Evolutionary conservation across 306 rosid species (phyloP).

Genomic region (Malus sieversii): DNA sequence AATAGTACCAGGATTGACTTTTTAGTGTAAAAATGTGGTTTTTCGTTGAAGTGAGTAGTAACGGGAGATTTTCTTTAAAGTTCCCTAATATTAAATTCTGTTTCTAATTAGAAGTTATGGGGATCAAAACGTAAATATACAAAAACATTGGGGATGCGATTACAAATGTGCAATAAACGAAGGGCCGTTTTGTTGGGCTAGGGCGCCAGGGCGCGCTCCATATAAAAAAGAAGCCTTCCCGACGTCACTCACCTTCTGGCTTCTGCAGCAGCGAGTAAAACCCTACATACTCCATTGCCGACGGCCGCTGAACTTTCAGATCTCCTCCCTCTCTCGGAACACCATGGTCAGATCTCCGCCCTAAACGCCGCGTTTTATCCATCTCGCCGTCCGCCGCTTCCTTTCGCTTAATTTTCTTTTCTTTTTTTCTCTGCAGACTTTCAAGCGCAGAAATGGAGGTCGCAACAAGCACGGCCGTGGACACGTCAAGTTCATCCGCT

Average conservation of each 20-base stretch:
- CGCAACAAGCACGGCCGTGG: slow-evolving; percentile 92
- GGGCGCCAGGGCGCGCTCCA: neutral
- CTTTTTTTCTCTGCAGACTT: slow-evolving; percentile 38
- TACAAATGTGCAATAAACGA: neutral
- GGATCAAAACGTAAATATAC: neutral
- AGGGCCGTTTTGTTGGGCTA: neutral
- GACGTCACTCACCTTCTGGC: neutral
- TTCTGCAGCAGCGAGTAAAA: neutral
- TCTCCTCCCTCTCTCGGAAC: neutral
- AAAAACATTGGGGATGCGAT: neutral
- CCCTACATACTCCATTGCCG: neutral
- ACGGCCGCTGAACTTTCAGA: neutral
- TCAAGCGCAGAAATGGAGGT: slow-evolving; percentile 91
- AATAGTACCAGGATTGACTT: no score
- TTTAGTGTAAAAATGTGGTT: no score
- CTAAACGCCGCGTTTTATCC: neutral
- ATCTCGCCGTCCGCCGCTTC: neutral
- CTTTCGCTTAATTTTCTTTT: neutral
- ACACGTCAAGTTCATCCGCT: slow-evolving; percentile 75
- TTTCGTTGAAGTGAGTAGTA: no score
- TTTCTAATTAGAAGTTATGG: neutral
- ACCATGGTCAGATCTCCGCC: slow-evolving; percentile 26
- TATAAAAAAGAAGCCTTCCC: neutral
- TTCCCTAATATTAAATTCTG: no score
- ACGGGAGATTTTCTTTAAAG: no score